A percentile compares a stretch with the other conserved stretches of the same genome.
phyloP scores from a whole-genome alignment of 2,329 filamentous ascomycete genomes.

The Fusarium annulatum region DNA sequence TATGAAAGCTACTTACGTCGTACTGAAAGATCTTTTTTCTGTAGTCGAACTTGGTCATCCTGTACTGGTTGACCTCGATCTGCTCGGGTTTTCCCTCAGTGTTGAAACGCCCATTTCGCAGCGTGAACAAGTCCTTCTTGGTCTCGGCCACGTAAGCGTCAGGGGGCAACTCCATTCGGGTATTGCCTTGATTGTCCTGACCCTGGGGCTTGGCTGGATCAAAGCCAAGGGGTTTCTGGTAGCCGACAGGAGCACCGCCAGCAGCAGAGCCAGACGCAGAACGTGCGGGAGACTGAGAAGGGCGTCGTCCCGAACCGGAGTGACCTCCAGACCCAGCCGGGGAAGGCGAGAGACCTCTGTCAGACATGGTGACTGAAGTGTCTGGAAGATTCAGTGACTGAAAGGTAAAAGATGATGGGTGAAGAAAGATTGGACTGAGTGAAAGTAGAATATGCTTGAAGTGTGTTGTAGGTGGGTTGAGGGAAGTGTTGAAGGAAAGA shows the following conservation, averaged over 20 bases:
- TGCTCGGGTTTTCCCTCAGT: slow-evolving; percentile 64
- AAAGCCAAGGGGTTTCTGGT: slow-evolving; percentile 51
- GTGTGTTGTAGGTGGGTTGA: not conserved
- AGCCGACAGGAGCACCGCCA: slow-evolving; percentile 32
- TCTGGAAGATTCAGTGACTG: slow-evolving; percentile 10
- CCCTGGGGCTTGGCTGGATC: slow-evolving; percentile 56
- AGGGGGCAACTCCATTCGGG: slow-evolving; percentile 67
- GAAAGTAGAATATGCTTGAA: not conserved
- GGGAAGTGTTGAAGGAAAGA: not conserved
- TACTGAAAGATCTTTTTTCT: slow-evolving; percentile 80
- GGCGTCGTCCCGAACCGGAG: slow-evolving; percentile 26
- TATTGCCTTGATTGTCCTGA: slow-evolving; percentile 51
- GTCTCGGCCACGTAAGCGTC: slow-evolving; percentile 62
- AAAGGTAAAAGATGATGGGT: not conserved
- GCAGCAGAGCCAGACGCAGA: slow-evolving; percentile 33
- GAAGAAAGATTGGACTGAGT: not conserved
- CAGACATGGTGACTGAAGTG: slow-evolving; percentile 46
- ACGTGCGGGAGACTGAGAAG: slow-evolving; percentile 36
- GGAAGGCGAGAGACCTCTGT: slow-evolving; percentile 47
- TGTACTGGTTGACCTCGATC: slow-evolving; percentile 79
- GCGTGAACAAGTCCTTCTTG: slow-evolving; percentile 50
- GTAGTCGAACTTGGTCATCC: slow-evolving; percentile 69
- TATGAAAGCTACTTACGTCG: slow-evolving; percentile 72
- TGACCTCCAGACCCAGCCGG: slow-evolving; percentile 30
- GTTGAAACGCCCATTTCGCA: slow-evolving; percentile 60